Base-by-base conservation (phyloP, 345 rosid genomes). In the Gossypium mustelinum region DNA sequence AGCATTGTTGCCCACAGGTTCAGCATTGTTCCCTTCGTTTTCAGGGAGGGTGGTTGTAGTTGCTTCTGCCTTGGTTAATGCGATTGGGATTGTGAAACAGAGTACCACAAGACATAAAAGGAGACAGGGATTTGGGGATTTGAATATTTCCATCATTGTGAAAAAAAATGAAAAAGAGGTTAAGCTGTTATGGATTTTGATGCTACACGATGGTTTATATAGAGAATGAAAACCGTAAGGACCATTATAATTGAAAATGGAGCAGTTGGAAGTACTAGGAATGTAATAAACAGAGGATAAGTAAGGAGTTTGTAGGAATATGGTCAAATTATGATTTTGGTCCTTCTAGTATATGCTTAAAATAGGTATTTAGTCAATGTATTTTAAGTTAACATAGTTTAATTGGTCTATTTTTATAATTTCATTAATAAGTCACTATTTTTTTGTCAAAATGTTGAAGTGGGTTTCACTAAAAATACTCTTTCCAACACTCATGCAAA, bases 81-180 rank as follows among this genome's bases (percentile, higher is more conserved):
- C 63, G 13, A 24, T 11, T 14, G 51, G 27, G 47, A 55, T 27
- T 43, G 76, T 77, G 78, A 75, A 55, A 74, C 64, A 78, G 22
- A 76, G 66, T 8, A 69, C 18, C 64, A 81, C 60, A 51, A 86
- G 77, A 57, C 73, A 29, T 77, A 74, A 24, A 22, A 74, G 25
- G 60, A 84, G 75, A 24, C 54, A 59, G 62, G 69, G 39, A 67
- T 74, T 82, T 14, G 63, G 50, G 56, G 57, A 64, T 44, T 79
- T 64, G 50, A 70, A 13, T 29, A 72, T 70, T 71, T 74, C 73
- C 82, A 68, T 84, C 14, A 63, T 54, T 62, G 54, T 13, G 43
- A 60, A 59, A 59, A n/a, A 60, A 8, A 22, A n/a, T n/a, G 27
- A 34, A n/a, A 60, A 8, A 22, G 9, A 56, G 14, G 6, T 34